Percentiles rank a stretch among this genome's conserved stretches.
Conservation (phyloP, 768 basidiomycete genomes). For the Tylopilus plumbeoviolaceoides region DNA sequence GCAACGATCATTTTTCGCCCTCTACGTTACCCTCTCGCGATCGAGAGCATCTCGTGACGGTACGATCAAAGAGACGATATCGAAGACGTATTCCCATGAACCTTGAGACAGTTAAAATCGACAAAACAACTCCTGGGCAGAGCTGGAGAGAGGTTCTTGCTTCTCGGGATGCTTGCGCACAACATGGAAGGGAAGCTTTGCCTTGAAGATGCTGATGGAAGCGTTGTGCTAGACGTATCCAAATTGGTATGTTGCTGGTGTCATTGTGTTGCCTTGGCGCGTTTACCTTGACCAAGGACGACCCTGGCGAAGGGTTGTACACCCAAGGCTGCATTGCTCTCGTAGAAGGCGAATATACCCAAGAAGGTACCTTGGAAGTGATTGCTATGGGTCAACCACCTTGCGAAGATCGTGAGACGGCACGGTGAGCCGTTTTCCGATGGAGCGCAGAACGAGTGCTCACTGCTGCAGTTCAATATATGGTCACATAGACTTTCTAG, state of each 20-base stretch:
- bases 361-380: conserved; percentile 83
- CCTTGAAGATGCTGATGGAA: conserved; percentile 91
- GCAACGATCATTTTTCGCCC: conserved; percentile 97
- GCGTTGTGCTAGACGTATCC: conserved; percentile 83
- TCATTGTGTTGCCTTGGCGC: conserved; percentile 1
- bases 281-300: conserved; percentile 46
- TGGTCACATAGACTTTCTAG: conserved; percentile 95
- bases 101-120: conserved; percentile 67
- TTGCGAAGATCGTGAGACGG: conserved; percentile 81
- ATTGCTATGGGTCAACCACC: conserved; percentile 97
- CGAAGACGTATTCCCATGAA: conserved; percentile 16
- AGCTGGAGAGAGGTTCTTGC: conserved; percentile 82
- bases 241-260: conserved; percentile 53
- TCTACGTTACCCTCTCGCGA: conserved; percentile 90
- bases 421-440: conserved; percentile 51
- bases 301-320: conserved; percentile 92
- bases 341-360: conserved; percentile 94
- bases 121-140: conserved; percentile 95
- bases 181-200: conserved; percentile 88
- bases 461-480: conserved; percentile 68
- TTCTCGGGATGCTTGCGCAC: conserved; percentile 89
- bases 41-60: conserved; percentile 83
- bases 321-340: conserved; percentile 95
- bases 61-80: conserved; percentile 34
- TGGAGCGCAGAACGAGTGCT: background rate